Evolutionary conservation across 164 flowering plant species (phyloP).

Genomic region (Santalum album): DNA sequence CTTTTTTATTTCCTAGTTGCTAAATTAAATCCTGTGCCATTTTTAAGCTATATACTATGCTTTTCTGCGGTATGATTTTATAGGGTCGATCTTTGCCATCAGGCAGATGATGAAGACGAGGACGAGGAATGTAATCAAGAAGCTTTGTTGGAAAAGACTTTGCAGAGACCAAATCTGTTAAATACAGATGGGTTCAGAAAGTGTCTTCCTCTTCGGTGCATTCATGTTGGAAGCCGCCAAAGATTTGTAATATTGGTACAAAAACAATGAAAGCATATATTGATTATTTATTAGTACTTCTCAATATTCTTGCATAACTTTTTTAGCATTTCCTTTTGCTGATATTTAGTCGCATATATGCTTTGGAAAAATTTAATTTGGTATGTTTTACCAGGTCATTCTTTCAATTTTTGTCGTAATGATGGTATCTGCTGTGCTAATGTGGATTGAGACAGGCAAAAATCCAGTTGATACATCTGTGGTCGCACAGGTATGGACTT

Average conservation of each 20-base stretch:
- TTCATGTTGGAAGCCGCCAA: conserved; percentile 75
- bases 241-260: conserved; percentile 73
- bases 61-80: conserved; percentile 20
- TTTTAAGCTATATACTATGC: conserved; percentile 3
- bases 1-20: too few species aligned
- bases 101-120: conserved; percentile 71
- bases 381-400: conserved; percentile 40
- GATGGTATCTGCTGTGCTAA: conserved; percentile 62
- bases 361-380: not conserved
- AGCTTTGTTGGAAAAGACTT: conserved; percentile 42
- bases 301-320: not conserved
- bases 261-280: not conserved
- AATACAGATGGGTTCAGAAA: conserved; percentile 28
- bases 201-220: conserved; percentile 41
- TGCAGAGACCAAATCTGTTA: conserved; percentile 22
- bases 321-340: not conserved
- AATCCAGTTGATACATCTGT: conserved; percentile 54
- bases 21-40: too few species aligned
- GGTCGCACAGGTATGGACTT: conserved; percentile 63
- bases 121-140: conserved; percentile 46
- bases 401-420: conserved; percentile 42
- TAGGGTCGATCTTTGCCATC: conserved; percentile 98
- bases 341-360: not conserved
- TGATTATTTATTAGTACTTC: not conserved
- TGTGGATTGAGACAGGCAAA: conserved; percentile 72